Percentiles rank a stretch among this genome's conserved stretches.
Conservation (phyloP, 2,329 filamentous ascomycete species). For the Beauveria rudraprayagi region DNA sequence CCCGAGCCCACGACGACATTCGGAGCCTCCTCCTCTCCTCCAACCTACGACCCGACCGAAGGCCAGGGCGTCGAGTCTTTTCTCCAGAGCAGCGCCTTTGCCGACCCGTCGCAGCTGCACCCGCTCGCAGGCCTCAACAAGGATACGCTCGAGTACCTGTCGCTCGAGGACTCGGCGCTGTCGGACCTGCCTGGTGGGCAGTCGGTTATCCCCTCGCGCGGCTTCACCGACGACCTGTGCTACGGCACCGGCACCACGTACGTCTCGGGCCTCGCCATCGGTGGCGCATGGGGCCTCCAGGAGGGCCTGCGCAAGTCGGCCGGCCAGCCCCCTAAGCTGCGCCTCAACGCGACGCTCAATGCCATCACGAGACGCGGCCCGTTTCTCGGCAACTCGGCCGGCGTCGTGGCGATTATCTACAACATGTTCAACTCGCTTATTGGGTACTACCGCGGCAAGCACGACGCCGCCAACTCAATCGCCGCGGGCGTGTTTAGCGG, state of each 20-base stretch:
- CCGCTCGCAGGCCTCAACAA: conserved; percentile 89
- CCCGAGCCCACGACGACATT: conserved; percentile 26
- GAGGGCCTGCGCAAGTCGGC: conserved; percentile 80
- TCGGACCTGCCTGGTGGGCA: conserved; percentile 78
- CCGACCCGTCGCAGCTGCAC: conserved; percentile 84
- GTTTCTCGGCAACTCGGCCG: conserved; percentile 92
- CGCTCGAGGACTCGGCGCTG: conserved; percentile 83
- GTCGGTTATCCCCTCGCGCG: conserved; percentile 85
- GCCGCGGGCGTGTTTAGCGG: conserved; percentile 79
- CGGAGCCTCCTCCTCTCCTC: conserved; percentile 43
- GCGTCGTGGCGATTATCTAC: conserved; percentile 92
- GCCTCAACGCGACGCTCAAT: conserved; percentile 90
- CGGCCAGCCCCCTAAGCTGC: conserved; percentile 74
- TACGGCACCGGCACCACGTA: conserved; percentile 96
- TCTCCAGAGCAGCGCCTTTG: conserved; percentile 64
- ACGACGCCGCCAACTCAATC: conserved; percentile 85
- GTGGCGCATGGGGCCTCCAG: conserved; percentile 85
- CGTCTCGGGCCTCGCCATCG: conserved; percentile 73
- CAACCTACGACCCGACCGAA: conserved; percentile 61
- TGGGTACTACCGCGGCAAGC: conserved; percentile 71
- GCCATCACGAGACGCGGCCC: conserved; percentile 87
- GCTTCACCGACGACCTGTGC: conserved; percentile 96
- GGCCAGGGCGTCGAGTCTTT: conserved; percentile 81
- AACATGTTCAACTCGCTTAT: conserved; percentile 86
- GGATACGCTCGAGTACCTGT: conserved; percentile 89